Base-by-base conservation (phyloP, 352 stramenopile species). In the Thalassiosira mediterranea region DNA sequence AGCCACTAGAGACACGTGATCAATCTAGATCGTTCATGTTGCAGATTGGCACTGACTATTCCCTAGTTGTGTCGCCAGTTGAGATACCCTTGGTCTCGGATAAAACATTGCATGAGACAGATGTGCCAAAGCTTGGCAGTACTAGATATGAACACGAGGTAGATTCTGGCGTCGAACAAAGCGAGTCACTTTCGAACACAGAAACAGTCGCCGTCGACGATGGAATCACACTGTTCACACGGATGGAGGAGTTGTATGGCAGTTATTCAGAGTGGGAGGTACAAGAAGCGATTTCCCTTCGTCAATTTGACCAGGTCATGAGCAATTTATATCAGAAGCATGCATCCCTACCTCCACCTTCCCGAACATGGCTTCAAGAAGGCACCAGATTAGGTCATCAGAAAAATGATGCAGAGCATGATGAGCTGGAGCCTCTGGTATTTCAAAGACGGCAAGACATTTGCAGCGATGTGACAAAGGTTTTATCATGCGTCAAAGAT, bases 331-430 rank as follows among this genome's bases (percentile, higher is more conserved):
- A 57, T 57, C 10, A 57, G 15, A 7, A 72, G 10, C 57, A 74
- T 29, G 17, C 23, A n/a, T 49, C 53, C 0, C 38, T 75, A 31
- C 72, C 72, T 11, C 57, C 63, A 28, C 48, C 66, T n/a, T 54
- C 63, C 21, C 56, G 49, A 60, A 58, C 62, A 47, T 76, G 63
- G 63, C 47, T 72, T 11, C 57, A 74, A 13, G 67, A 76, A 72
- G 51, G 66, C 26, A 44, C 32, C 3, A 29, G 31, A n/a, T n/a
- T n/a, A n/a, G n/a, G n/a, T n/a, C n/a, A n/a, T n/a, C 4, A 5
- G 26, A n/a, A 59, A 49, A 38, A 37, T 8, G 29, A 46, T 19
- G 21, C 32, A 26, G 26, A 68, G 23, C 23, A 48, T 11, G 11
- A 51, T 5, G 42, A 60, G 23, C 8, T n/a, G n/a, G n/a, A n/a